Evolutionary conservation across 371 early-diverging fungal species (phyloP).

Genomic region (Haplosporangium sp.): DNA sequence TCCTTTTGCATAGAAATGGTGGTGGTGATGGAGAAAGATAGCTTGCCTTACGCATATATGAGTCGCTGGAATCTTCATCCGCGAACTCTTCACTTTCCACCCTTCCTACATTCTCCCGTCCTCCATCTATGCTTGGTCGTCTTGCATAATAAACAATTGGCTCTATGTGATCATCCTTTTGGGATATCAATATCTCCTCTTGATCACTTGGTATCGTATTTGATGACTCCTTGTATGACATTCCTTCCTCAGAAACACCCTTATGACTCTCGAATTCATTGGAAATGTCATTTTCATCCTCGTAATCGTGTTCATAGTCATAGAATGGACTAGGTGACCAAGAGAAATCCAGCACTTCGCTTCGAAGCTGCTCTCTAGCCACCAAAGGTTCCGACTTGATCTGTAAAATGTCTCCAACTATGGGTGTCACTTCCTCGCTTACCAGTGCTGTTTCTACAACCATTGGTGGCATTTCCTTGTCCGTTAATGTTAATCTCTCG

Average conservation of each 20-base stretch:
- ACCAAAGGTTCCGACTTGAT: not conserved
- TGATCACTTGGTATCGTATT: not conserved
- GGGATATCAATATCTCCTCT: not conserved
- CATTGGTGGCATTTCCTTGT: not conserved
- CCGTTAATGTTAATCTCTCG: too few relatives aligned
- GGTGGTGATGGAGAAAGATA: not conserved
- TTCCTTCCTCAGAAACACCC: not conserved
- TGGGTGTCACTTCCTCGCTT: too few relatives aligned
- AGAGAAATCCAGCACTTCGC: not conserved
- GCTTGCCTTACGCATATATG: conserved; percentile 3
- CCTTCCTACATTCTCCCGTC: too few relatives aligned
- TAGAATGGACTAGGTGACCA: not conserved
- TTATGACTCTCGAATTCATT: not conserved
- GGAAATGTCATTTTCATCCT: not conserved
- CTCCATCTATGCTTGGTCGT: not conserved
- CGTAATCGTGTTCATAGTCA: not conserved
- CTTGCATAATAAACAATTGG: not conserved
- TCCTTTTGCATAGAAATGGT: not conserved
- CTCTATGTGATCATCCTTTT: not conserved
- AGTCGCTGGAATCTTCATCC: not conserved
- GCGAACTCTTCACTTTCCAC: too few relatives aligned
- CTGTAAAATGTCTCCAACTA: not conserved
- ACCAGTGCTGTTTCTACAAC: not conserved
- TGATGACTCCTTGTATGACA: not conserved
- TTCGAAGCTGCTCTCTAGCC: not conserved